Evolutionary conservation across 306 rosid genomes (phyloP), one percentile per base, ranked within the genome.

Genomic region (Vicia sativa): DNA sequence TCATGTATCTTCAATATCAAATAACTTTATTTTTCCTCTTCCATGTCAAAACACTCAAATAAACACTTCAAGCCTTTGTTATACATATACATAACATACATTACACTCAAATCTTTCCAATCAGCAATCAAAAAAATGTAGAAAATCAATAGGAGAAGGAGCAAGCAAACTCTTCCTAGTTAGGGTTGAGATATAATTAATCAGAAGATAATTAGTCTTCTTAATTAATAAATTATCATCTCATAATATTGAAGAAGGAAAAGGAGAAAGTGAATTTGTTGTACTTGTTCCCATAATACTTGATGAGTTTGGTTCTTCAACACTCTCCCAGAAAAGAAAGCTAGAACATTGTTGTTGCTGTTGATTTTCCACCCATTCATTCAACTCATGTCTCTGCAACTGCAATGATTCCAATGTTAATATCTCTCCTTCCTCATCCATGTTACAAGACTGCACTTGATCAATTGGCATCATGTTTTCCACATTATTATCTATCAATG

Each of bases 281-380:
- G 68, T 67, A 78, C 78, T 56, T 25, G 68, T 74, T 80, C 80
- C 90, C 61, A 82, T 60, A 57, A 77, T 21, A 18, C 14, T 11
- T 38, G 89, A 78, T 25, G 91, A 79, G 64, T 77, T 75, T 1
- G 90, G 82, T 61, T 21, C 84, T 56, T 85, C 96, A 65, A 84
- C 88, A 70, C 49, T 81, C 61, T 93, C 98, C 98, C 98, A 93
- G 14, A 90, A 93, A 25, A 90, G 87, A 79, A 86, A 90, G 68
- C 69, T 90, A 7, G 96, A 69, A 68, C 89, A 83, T 1, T 90
- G 88, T 62, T 85, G 96, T 2, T 90, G 89, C 57, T 85, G 96
- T 41, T 92, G 93, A 11, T 80, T 65, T 48, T 77, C 91, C 56
- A 84, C 90, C 96, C 96, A 90, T 28, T 87, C 86, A 68, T 80